Base-by-base conservation (phyloP, 75 land plant species). In the Sequoiadendron giganteum region DNA sequence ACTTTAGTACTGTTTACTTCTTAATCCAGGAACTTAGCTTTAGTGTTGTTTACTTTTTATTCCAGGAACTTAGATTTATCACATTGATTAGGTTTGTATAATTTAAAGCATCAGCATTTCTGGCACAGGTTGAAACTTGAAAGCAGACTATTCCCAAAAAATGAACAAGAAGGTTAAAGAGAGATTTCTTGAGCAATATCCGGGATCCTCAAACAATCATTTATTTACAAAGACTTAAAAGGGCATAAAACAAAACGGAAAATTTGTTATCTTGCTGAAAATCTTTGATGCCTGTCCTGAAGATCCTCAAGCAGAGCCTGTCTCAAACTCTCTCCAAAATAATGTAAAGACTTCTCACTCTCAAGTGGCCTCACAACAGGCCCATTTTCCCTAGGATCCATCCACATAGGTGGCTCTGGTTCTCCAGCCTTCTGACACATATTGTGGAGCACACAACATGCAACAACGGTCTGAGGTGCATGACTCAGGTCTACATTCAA, bases 391-490 rank as follows among this genome's bases (percentile, higher is more conserved):
- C 85, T 87, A 0, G 95, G 95, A 86, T 95, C 96, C 84, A 84
- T 89, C 87, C 86, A 94, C 5, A 87, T 18, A 38, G 88, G 88
- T 2, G 93, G 94, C 91, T 95, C 96, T 19, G 96, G 96, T 92
- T 95, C 96, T 72, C 90, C 92, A 14, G 91, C 92, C 76, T 92
- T 76, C 90, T 93, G 94, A 70, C 96, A 95, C 42, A 95, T 61
- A 81, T 95, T 95, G 78, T 95, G 96, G 87, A 95, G 88, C 68
- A 94, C 96, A 86, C 93, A 93, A 55, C 94, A 93, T 15, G 96
- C 96, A 18, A 94, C 95, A 65, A 95, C 92, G 2, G 95, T 94
- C 87, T 94, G 96, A 1, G 96, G 92, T 5, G 93, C 96, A 87
- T 94, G 95, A 65, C 89, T 89, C 3, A 94, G 76, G 0, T 95